Conservation (phyloP, 108 stramenopile species). For the Conticribra weissflogii region DNA sequence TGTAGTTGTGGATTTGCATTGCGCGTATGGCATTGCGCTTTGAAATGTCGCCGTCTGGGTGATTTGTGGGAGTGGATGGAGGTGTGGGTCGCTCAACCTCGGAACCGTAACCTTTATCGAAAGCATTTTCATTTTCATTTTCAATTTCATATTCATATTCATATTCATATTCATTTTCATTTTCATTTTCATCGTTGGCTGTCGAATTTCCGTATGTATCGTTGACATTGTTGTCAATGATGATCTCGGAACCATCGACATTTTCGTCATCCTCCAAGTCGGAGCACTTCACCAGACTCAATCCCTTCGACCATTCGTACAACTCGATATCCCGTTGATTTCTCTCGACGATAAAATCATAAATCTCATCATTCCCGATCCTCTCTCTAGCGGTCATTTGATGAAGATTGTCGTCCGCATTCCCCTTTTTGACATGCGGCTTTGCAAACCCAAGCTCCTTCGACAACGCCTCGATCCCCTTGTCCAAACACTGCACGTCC, state of each 20-base stretch:
- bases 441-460: not conserved
- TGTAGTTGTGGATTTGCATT: not conserved
- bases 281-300: not conserved
- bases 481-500: not conserved
- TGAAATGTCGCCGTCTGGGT: too few species aligned
- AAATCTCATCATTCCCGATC: not conserved
- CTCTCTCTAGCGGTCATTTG: too few species aligned
- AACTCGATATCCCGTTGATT: not conserved
- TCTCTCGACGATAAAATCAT: not conserved
- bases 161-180: not conserved
- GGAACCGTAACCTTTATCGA: not conserved
- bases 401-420: too few species aligned
- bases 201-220: too few species aligned
- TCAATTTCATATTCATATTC: not conserved
- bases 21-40: not conserved
- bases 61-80: not conserved
- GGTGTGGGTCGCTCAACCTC: not conserved
- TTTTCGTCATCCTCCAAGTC: not conserved
- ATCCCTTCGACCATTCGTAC: not conserved
- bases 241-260: too few species aligned
- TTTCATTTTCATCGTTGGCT: not conserved
- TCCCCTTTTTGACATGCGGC: too few species aligned
- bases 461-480: not conserved
- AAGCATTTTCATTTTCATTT: not conserved
- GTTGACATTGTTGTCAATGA: too few species aligned